Evolutionary conservation across 2,329 filamentous ascomycete species (phyloP), one percentile per base, ranked within the genome.

Genomic region (Colletotrichum cereale): DNA sequence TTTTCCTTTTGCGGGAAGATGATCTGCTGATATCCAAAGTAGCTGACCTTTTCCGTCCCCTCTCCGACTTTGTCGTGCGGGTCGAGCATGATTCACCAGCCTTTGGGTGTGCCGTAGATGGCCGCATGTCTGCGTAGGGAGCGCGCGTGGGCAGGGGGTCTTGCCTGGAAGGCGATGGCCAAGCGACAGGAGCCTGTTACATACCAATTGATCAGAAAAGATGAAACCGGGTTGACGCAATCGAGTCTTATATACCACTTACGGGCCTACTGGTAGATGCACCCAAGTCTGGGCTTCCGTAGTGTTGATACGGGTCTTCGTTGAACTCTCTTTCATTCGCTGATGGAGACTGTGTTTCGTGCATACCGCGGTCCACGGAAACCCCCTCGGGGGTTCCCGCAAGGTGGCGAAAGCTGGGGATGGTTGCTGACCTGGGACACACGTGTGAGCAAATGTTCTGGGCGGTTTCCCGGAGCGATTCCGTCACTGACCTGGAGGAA

Each of bases 191-290:
- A 6, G 12, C 0, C 48, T 50, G n/a, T 3, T 18, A 10, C 2
- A 7, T 18, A 8, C 6, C 2, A 29, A 2, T 50, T 18, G 6
- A 18, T 50, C 8, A 50, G 48, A 50, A 11, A 11, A 10, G 12
- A 50, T 18, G 24, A 14, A 29, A 50, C 18, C 16, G 14, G 6
- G 3, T 50, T 6, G 2, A 50, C 3, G 14, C 14, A 26, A 24
- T 3, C 1, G 5, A 6, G 2, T 26, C 0, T 1, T 5, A 29
- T 2, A 12, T 18, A 29, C 3, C 24, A 29, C 24, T 29, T 29
- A 50, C 48, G 6, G 0, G 3, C 3, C 0, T 8, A 18, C 8
- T 2, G 5, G 2, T 26, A 8, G 2, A 24, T 12, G 2, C 2
- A 18, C 6, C 5, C 24, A 18, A 29, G 12, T 4, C 26, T 8